Evolutionary conservation across 2,329 filamentous ascomycete genomes (phyloP).

Genomic region (Ophiosphaerella herpotricha): DNA sequence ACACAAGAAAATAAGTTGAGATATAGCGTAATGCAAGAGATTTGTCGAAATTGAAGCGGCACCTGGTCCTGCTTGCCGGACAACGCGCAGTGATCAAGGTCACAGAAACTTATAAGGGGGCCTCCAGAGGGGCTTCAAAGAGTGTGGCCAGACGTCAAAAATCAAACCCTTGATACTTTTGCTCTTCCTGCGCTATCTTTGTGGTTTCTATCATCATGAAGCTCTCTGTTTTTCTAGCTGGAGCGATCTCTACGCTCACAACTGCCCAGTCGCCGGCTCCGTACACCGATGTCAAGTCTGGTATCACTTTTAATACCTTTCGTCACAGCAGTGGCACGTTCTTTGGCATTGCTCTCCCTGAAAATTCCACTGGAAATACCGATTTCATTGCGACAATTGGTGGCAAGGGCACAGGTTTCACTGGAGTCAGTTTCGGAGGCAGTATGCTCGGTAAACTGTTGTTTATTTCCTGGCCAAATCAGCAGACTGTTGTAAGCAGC

Average conservation of each 20-base stretch:
- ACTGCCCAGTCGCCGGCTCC: constrained; percentile 24
- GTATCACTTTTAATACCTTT: constrained; percentile 32
- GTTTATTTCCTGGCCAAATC: constrained; percentile 57
- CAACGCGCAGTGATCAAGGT: too few relatives aligned
- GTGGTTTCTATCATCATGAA: constrained; percentile 20
- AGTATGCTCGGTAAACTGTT: constrained; percentile 56
- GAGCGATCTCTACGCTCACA: constrained; percentile 13
- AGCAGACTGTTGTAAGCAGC: constrained; percentile 50
- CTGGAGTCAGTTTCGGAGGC: constrained; percentile 54
- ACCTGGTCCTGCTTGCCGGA: too few relatives aligned
- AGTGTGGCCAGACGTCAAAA: too few relatives aligned
- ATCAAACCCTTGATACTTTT: too few relatives aligned
- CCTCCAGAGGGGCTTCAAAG: too few relatives aligned
- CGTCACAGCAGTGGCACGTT: constrained; percentile 45
- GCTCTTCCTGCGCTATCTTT: too few relatives aligned
- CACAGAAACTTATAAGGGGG: too few relatives aligned
- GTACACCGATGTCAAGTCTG: constrained; percentile 34
- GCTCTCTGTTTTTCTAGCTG: constrained; percentile 14
- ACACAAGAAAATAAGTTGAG: too few relatives aligned
- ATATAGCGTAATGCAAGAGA: too few relatives aligned
- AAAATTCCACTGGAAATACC: constrained; percentile 44
- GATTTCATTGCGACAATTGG: constrained; percentile 61
- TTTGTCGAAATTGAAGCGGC: too few relatives aligned
- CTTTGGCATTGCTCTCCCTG: constrained; percentile 57
- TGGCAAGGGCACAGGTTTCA: constrained; percentile 55